Conservation (phyloP, 1,284 basidiomycete species). For the Schizophyllum commune region DNA sequence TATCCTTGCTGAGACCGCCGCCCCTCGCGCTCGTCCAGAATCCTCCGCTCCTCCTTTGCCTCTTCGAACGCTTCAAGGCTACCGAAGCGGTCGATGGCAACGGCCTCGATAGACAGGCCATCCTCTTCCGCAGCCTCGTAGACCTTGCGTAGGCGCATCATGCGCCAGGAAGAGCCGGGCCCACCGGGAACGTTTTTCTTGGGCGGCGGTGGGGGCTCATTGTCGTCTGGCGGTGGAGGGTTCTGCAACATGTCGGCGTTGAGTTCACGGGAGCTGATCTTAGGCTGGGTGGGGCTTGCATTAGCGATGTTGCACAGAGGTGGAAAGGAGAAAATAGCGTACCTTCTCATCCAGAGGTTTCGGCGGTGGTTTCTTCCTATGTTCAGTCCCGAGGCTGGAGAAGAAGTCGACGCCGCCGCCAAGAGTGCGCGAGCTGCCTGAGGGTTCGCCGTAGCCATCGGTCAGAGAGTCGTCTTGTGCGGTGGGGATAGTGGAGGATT, state of each 20-base stretch:
- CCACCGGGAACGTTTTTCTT: slow-evolving; percentile 70
- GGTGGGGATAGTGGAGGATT: slow-evolving; percentile 9
- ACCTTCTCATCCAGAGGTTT: slow-evolving; percentile 71
- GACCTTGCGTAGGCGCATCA: slow-evolving; percentile 90
- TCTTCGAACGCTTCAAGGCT: slow-evolving; percentile 82
- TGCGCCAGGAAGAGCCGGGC: slow-evolving; percentile 92
- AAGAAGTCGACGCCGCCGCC: slow-evolving; percentile 76
- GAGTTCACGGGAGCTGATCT: slow-evolving; percentile 69
- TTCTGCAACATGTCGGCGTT: slow-evolving; percentile 62
- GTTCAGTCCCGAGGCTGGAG: slow-evolving; percentile 71
- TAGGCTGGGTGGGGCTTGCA: slow-evolving; percentile 31
- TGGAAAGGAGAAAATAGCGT: slow-evolving; percentile 8
- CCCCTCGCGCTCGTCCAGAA: slow-evolving; percentile 76
- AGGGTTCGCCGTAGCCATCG: slow-evolving; percentile 64
- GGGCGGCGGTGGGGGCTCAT: slow-evolving; percentile 31
- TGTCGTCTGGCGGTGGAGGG: slow-evolving; percentile 38
- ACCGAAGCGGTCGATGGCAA: slow-evolving; percentile 86
- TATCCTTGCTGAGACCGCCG: slow-evolving; percentile 34
- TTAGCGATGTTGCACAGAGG: background rate
- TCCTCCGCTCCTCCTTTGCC: slow-evolving; percentile 76
- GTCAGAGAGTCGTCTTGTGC: slow-evolving; percentile 47
- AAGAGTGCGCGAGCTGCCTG: slow-evolving; percentile 36
- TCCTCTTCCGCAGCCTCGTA: slow-evolving; percentile 90
- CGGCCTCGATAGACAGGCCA: slow-evolving; percentile 64
- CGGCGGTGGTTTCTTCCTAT: slow-evolving; percentile 59